phyloP scores from a whole-genome alignment of 768 basidiomycete species.

The Nidula microcarpa region DNA sequence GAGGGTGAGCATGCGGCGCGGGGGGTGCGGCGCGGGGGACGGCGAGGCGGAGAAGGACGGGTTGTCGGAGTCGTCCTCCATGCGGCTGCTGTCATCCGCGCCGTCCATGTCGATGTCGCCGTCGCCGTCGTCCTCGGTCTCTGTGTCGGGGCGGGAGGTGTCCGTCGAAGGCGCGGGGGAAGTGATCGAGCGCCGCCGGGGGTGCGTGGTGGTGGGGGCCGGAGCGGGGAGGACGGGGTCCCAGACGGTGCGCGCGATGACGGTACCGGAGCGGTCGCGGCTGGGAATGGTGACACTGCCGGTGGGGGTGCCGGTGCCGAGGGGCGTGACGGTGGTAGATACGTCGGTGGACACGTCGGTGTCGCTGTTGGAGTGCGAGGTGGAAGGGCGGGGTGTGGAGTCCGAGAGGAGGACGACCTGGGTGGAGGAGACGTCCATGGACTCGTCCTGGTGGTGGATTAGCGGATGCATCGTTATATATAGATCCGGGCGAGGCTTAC shows the following conservation, averaged over 20 bases:
- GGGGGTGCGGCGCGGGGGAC: conserved; percentile 21
- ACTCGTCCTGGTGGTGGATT: conserved; percentile 16
- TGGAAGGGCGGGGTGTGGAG: conserved; percentile 7
- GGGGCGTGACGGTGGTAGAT: conserved; percentile 57
- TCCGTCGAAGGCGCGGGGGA: conserved; percentile 31
- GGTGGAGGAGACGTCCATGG: conserved; percentile 25
- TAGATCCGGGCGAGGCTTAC: no score
- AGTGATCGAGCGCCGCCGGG: conserved; percentile 5
- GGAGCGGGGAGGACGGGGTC: conserved; percentile 28
- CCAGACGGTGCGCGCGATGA: conserved; percentile 66
- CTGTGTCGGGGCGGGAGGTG: conserved; percentile 65
- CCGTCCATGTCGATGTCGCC: conserved; percentile 49
- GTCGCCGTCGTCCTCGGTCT: conserved; percentile 78
- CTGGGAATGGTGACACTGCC: conserved; percentile 55
- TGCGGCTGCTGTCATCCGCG: conserved; percentile 7
- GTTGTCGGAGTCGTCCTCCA: conserved; percentile 14
- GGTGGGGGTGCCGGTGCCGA: conserved; percentile 56
- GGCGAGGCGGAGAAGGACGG: conserved; percentile 25
- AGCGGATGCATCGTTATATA: neutral
- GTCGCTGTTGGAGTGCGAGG: conserved; percentile 44
- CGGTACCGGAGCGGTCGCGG: conserved; percentile 73
- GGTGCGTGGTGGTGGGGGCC: conserved; percentile 1
- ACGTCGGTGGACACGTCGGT: conserved; percentile 61
- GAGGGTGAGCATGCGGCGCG: conserved; percentile 12
- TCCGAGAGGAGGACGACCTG: conserved; percentile 8